These are phyloP conservation scores for Phytophthora agathidicida DNA, from an alignment of 352 stramenopile genomes.

Conservation along the genomic window DNA sequence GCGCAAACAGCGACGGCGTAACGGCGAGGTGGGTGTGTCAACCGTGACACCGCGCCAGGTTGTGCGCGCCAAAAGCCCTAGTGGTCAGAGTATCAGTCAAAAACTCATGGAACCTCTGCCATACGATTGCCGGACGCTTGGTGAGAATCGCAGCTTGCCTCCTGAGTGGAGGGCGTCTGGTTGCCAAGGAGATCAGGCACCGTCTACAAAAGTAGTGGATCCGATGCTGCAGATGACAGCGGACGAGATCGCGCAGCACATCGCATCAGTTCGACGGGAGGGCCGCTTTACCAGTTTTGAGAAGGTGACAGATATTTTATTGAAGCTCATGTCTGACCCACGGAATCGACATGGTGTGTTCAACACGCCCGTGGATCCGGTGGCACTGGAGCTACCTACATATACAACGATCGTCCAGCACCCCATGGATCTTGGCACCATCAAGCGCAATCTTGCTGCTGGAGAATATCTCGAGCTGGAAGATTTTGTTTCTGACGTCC, in stretches of 20 bases:
- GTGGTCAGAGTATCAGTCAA: slow-evolving; percentile 39
- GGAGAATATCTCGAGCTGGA: slow-evolving; percentile 87
- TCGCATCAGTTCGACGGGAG: slow-evolving; percentile 70
- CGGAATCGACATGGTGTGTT: slow-evolving; percentile 78
- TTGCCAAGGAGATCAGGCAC: slow-evolving; percentile 3
- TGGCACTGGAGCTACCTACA: slow-evolving; percentile 70
- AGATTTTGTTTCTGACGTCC: slow-evolving; percentile 80
- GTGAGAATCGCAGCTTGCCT: slow-evolving; percentile 66
- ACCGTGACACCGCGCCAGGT: slow-evolving; percentile 38
- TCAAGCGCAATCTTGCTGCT: slow-evolving; percentile 82
- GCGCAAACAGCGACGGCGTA: slow-evolving; percentile 45
- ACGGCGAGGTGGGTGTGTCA: slow-evolving; percentile 30
- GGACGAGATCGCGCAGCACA: slow-evolving; percentile 62
- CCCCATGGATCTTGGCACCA: slow-evolving; percentile 93
- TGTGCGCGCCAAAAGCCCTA: slow-evolving; percentile 30
- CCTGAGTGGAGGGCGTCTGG: slow-evolving; percentile 32
- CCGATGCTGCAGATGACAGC: slow-evolving; percentile 68
- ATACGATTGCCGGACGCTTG: slow-evolving; percentile 41
- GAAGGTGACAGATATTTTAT: slow-evolving; percentile 65
- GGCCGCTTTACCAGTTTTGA: slow-evolving; percentile 69
- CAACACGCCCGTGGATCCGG: slow-evolving; percentile 76
- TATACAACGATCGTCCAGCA: slow-evolving; percentile 73
- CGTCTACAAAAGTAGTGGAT: slow-evolving; percentile 41
- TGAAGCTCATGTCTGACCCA: slow-evolving; percentile 76
- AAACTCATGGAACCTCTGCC: slow-evolving; percentile 43